phyloP scores from a whole-genome alignment of 441 rosid genomes.

The Erodium chrysanthum region DNA sequence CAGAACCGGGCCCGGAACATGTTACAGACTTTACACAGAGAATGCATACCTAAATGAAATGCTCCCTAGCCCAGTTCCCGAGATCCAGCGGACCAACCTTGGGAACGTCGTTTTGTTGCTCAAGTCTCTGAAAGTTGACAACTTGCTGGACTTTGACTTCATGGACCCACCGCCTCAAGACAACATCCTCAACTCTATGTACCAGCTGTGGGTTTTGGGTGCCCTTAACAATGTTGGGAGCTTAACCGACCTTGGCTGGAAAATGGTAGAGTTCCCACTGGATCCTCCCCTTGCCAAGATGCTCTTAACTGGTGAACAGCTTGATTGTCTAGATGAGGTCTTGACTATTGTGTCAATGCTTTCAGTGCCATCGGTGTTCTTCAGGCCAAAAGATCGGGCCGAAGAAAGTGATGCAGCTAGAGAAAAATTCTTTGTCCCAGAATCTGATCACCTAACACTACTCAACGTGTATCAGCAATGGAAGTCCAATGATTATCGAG shows the following conservation, averaged over 20 bases:
- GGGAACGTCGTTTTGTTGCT: conserved; percentile 89
- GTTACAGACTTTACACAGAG: conserved; percentile 86
- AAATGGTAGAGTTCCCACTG: conserved; percentile 96
- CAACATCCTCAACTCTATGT: conserved; percentile 94
- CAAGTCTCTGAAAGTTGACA: conserved; percentile 81
- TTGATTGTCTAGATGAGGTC: conserved; percentile 75
- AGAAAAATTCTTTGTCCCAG: conserved; percentile 88
- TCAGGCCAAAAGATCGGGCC: conserved; percentile 85
- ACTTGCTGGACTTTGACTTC: conserved; percentile 86
- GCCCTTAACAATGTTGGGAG: conserved; percentile 88
- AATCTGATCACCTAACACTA: conserved; percentile 82
- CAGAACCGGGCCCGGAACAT: conserved; percentile 95
- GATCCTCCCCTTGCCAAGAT: conserved; percentile 98
- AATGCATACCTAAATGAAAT: conserved; percentile 82
- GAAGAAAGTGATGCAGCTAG: conserved; percentile 95
- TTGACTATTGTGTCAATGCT: conserved; percentile 96
- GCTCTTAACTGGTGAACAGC: conserved; percentile 86
- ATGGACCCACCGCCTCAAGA: conserved; percentile 99
- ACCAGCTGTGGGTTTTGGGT: conserved; percentile 95
- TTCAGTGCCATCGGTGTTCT: conserved; percentile 97
- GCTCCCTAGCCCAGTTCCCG: conserved; percentile 90
- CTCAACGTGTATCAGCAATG: conserved; percentile 83
- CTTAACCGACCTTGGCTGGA: conserved; percentile 88
- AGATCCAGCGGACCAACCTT: conserved; percentile 93
- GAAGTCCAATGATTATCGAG: conserved; percentile 86